Conservation (phyloP, 192 early-diverging fungal species). For the Kappamyces sp. region DNA sequence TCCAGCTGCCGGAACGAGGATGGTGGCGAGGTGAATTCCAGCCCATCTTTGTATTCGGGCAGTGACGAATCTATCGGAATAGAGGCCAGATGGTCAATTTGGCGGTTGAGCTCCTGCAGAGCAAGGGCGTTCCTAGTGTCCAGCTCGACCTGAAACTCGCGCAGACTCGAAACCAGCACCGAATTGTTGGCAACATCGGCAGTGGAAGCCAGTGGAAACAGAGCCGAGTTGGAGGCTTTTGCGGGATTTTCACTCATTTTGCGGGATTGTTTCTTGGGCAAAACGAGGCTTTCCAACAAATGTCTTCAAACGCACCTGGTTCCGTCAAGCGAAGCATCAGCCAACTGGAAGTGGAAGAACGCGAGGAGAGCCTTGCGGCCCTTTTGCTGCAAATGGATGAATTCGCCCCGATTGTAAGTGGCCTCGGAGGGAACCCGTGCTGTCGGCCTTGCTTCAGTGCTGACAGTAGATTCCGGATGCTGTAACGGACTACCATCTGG, state of each 20-base stretch:
- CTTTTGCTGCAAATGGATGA: slow-evolving; percentile 83
- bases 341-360: slow-evolving; percentile 49
- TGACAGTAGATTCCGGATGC: slow-evolving; percentile 54
- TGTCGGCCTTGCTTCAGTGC: slow-evolving; percentile 64
- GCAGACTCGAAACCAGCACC: too few relatives aligned
- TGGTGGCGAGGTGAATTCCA: slow-evolving; percentile 8
- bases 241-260: too few relatives aligned
- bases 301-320: too few relatives aligned
- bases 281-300: too few relatives aligned
- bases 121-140: slow-evolving; percentile 8
- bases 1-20: too few relatives aligned
- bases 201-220: too few relatives aligned
- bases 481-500: slow-evolving; percentile 93
- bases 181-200: too few relatives aligned
- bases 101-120: slow-evolving; percentile 12
- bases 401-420: slow-evolving; percentile 71
- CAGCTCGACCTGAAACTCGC: slow-evolving; percentile 10
- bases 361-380: slow-evolving; percentile 74
- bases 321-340: slow-evolving; percentile 20
- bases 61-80: slow-evolving; percentile 8
- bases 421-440: neutral
- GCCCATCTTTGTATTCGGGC: slow-evolving; percentile 1
- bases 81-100: slow-evolving; percentile 13
- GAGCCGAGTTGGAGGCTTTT: too few relatives aligned
- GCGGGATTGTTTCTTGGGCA: too few relatives aligned